Base-by-base conservation (phyloP, 2,329 filamentous ascomycete genomes). In the Claviceps sp. region DNA sequence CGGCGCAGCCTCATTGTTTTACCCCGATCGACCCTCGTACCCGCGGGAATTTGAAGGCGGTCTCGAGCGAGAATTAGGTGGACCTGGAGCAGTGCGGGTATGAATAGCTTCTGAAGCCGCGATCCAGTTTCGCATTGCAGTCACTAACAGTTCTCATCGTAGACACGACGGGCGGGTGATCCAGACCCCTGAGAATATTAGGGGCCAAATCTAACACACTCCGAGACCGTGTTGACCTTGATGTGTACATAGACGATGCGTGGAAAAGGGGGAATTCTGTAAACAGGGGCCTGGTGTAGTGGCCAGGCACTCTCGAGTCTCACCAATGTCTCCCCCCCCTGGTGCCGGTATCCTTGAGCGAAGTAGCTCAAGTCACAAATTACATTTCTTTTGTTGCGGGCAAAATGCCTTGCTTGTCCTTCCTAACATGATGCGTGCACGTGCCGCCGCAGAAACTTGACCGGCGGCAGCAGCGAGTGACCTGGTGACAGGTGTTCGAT, bases 31-130 rank as follows among this genome's bases (percentile, higher is more conserved):
- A 66, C 77, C 77, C 45, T 78, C 82, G 36, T 82, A 74, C 56
- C 85, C 86, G 9, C 78, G 81, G 54, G 82, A 84, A 60, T 93
- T 84, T 62, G 80, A 83, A 61, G 82, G 76, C 57, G 87, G 87
- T 22, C 67, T 93, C 57, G 79, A 88, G 67, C 76, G 77, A 62
- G 87, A 91, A 65, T 70, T 93, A 54, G 87, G 87, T 55, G 87
- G 87, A 9, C 67, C 79, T 30, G 78, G 78, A 61, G 83, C 83
- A 53, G 55, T 81, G 50, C 74, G 78, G 70, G 86, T 88, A 72
- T 69, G 84, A 75, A 26, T 14, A 7, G 44, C 3, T 7, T 5
- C 6, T 34, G 11, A 14, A 34, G 22, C 8, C 14, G 14, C 47
- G 5, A 4, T 6, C 14, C 47, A 18, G 4, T 5, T 16, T 26